Evolutionary conservation across 805 yeast genomes (phyloP).

Genomic region (Lachancea lanzarotensis): DNA sequence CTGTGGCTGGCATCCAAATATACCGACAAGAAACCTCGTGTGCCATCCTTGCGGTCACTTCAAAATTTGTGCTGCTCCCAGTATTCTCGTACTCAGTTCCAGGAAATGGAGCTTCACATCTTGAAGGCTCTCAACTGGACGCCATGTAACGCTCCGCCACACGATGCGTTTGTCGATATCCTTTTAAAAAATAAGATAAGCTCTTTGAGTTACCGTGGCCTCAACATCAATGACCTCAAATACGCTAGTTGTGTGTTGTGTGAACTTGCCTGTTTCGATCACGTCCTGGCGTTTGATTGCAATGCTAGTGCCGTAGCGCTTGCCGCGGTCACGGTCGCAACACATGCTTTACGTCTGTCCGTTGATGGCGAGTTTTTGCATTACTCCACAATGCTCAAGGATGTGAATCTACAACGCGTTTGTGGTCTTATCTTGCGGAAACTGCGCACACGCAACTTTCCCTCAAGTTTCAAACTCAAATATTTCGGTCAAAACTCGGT

Average conservation of each 20-base stretch:
- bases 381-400: conserved; percentile 40
- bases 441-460: conserved; percentile 12
- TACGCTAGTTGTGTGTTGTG: conserved; percentile 55
- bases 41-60: conserved; percentile 47
- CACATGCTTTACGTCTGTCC: conserved; percentile 37
- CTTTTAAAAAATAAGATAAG: conserved; percentile 31
- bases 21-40: conserved; percentile 59
- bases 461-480: conserved; percentile 31
- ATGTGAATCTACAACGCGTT: conserved; percentile 31
- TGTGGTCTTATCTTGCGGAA: conserved; percentile 5
- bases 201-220: conserved; percentile 22
- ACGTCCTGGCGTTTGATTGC: conserved; percentile 47
- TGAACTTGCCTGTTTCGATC: conserved; percentile 59
- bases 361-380: conserved; percentile 28
- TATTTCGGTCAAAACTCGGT: conserved; percentile 15
- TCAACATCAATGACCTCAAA: conserved; percentile 41
- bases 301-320: conserved; percentile 42
- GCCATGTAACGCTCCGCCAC: conserved; percentile 48
- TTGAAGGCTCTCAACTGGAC: conserved; percentile 61
- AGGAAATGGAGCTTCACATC: conserved; percentile 65
- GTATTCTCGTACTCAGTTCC: conserved; percentile 49
- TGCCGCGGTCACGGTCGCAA: conserved; percentile 44
- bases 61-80: conserved; percentile 52
- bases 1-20: conserved; percentile 85
- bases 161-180: conserved; percentile 58